Conservation (phyloP, 306 rosid genomes). For the Vigna mungo region DNA sequence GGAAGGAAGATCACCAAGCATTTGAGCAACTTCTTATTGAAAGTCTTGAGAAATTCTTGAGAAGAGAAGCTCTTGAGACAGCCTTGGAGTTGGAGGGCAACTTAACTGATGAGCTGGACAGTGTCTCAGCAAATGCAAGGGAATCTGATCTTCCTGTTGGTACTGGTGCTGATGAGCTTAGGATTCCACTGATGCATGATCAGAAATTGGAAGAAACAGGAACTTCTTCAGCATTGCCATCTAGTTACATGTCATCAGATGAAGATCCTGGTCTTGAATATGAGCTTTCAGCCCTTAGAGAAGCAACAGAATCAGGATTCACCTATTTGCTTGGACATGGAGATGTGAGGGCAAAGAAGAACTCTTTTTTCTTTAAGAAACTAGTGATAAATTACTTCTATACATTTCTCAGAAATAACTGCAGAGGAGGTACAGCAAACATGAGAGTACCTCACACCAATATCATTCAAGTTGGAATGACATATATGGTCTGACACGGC, state of each 20-base stretch:
- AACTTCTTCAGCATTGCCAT: constrained; percentile 55
- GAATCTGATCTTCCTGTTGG: constrained; percentile 53
- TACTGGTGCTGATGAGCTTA: constrained; percentile 60
- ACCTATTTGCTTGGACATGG: constrained; percentile 93
- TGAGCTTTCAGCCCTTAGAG: constrained; percentile 87
- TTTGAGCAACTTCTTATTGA: constrained; percentile 90
- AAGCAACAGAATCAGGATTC: constrained; percentile 92
- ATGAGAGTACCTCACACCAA: constrained; percentile 95
- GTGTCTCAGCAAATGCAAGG: constrained; percentile 50
- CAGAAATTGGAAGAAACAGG: constrained; percentile 51
- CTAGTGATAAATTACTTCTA: constrained; percentile 85
- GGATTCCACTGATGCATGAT: constrained; percentile 70
- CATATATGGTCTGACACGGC: constrained; percentile 77
- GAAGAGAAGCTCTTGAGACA: constrained; percentile 85
- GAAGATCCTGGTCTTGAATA: constrained; percentile 87
- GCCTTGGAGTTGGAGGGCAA: constrained; percentile 74
- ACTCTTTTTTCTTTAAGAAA: constrained; percentile 86
- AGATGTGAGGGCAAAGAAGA: constrained; percentile 89
- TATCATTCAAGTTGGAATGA: constrained; percentile 88
- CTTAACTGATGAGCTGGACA: constrained; percentile 56
- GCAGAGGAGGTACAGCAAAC: constrained; percentile 90
- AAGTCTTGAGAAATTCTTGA: constrained; percentile 87
- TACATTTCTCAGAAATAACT: constrained; percentile 86
- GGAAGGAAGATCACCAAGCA: constrained; percentile 94
- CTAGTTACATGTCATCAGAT: constrained; percentile 69